phyloP scores from a whole-genome alignment of 2,329 filamentous ascomycete species.

The Diaporthe sp. region DNA sequence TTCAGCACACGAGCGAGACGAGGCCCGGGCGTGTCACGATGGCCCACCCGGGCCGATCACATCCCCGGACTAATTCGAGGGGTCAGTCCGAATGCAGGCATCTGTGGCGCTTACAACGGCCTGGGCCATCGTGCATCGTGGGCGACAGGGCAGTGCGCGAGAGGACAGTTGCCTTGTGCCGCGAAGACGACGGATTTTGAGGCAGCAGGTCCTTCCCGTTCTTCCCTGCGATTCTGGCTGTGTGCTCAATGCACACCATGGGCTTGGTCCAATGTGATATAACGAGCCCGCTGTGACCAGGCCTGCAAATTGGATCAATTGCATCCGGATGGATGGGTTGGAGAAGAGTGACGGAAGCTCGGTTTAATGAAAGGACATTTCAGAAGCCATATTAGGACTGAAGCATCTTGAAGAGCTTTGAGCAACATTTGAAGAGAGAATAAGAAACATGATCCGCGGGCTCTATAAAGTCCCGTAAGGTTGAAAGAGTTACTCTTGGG shows the following conservation, averaged over 20 bases:
- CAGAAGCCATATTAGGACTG: background rate
- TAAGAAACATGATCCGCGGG: background rate
- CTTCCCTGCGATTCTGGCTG: constrained; percentile 53
- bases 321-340: constrained; percentile 73
- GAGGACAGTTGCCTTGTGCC: constrained; percentile 56
- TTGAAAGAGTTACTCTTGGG: too few species aligned
- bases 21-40: constrained; percentile 85
- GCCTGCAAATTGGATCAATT: constrained; percentile 78
- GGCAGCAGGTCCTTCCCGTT: constrained; percentile 81
- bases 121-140: constrained; percentile 56
- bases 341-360: background rate
- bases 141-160: constrained; percentile 74
- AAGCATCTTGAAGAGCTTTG: background rate
- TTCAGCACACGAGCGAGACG: constrained; percentile 89
- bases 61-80: constrained; percentile 83
- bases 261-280: constrained; percentile 83
- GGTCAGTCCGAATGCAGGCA: constrained; percentile 74
- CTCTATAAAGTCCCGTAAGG: background rate
- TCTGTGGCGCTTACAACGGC: constrained; percentile 54
- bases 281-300: constrained; percentile 77
- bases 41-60: constrained; percentile 78
- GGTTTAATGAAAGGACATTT: background rate
- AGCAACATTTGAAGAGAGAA: background rate
- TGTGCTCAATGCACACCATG: constrained; percentile 76
- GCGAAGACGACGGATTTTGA: constrained; percentile 75